Percentiles rank a stretch among this genome's conserved stretches.
These are phyloP conservation scores for Nemania sp. DNA, from an alignment of 2,329 filamentous ascomycete genomes.

Conservation along the genomic window DNA sequence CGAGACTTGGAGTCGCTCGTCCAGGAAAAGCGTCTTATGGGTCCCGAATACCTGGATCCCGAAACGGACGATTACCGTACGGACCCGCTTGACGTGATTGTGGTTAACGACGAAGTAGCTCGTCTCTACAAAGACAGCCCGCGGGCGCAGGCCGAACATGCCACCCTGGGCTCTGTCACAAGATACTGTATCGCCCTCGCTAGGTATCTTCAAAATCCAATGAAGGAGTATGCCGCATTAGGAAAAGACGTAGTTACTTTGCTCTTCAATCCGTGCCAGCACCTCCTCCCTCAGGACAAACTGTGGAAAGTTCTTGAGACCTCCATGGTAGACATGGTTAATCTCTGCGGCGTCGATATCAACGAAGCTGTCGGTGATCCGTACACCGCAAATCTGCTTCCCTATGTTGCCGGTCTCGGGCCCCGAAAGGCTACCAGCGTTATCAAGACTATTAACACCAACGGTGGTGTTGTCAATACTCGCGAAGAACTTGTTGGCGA, in stretches of 20 bases:
- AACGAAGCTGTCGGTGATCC: slow-evolving; percentile 84
- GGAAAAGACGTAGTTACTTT: slow-evolving; percentile 86
- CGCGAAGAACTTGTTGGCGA: slow-evolving; percentile 89
- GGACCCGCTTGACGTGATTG: slow-evolving; percentile 82
- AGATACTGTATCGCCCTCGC: slow-evolving; percentile 90
- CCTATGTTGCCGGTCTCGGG: slow-evolving; percentile 88
- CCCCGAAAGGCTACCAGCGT: slow-evolving; percentile 86
- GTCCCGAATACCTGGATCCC: slow-evolving; percentile 78
- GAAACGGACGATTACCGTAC: slow-evolving; percentile 75
- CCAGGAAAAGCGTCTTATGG: slow-evolving; percentile 73
- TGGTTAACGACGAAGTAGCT: slow-evolving; percentile 97
- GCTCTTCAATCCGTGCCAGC: slow-evolving; percentile 86
- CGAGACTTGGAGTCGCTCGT: slow-evolving; percentile 81
- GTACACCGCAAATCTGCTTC: slow-evolving; percentile 83
- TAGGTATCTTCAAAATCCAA: slow-evolving; percentile 89
- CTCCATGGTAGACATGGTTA: slow-evolving; percentile 98
- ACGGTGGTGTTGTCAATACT: slow-evolving; percentile 82
- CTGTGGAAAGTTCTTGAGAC: slow-evolving; percentile 85
- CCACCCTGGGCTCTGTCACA: slow-evolving; percentile 74
- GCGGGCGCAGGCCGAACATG: slow-evolving; percentile 77
- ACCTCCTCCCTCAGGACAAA: slow-evolving; percentile 85
- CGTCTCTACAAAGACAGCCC: slow-evolving; percentile 91
- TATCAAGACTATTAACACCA: slow-evolving; percentile 87
- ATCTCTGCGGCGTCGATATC: slow-evolving; percentile 92
- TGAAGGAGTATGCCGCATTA: slow-evolving; percentile 94